Conservation (phyloP, 768 basidiomycete species). For the Suillus brevipes region DNA sequence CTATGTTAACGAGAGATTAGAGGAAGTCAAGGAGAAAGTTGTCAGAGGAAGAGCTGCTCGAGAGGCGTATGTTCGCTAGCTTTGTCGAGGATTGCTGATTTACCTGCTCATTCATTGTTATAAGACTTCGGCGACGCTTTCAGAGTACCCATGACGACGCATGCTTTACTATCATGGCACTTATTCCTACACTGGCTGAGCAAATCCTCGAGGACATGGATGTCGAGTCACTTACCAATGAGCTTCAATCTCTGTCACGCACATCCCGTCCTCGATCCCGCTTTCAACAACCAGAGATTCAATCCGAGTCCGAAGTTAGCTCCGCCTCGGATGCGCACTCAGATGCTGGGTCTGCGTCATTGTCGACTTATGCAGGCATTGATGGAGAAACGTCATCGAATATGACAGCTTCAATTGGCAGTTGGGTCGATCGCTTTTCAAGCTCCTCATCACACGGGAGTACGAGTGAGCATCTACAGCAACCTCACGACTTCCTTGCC, state of each 20-base stretch:
- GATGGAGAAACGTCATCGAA: slow-evolving; percentile 40
- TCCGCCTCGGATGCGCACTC: slow-evolving; percentile 42
- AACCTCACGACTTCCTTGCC: slow-evolving; percentile 13
- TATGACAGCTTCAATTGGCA: slow-evolving; percentile 35
- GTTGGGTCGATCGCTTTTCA: slow-evolving; percentile 48
- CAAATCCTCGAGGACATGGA: slow-evolving; percentile 74
- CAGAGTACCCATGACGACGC: slow-evolving; percentile 74
- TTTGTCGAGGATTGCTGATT: slow-evolving; percentile 3
- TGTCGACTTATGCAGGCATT: slow-evolving; percentile 38
- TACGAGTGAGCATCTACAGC: slow-evolving; percentile 10
- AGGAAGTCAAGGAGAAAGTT: slow-evolving; percentile 65
- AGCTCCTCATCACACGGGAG: slow-evolving; percentile 1
- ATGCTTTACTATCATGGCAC: slow-evolving; percentile 71
- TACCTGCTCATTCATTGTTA: slow-evolving; percentile 7
- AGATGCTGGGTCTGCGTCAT: slow-evolving; percentile 43
- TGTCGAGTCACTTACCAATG: slow-evolving; percentile 68
- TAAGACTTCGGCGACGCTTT: slow-evolving; percentile 71
- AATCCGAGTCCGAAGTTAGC: slow-evolving; percentile 40
- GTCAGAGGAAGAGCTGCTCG: slow-evolving; percentile 61
- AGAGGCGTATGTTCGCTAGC: slow-evolving; percentile 57
- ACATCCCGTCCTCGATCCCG: slow-evolving; percentile 25
- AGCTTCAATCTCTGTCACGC: slow-evolving; percentile 47
- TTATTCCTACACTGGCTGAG: slow-evolving; percentile 63
- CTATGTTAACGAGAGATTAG: slow-evolving; percentile 62
- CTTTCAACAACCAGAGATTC: slow-evolving; percentile 19